Evolutionary conservation across 108 stramenopile genomes (phyloP).

Genomic region (Cyclotella atomus): DNA sequence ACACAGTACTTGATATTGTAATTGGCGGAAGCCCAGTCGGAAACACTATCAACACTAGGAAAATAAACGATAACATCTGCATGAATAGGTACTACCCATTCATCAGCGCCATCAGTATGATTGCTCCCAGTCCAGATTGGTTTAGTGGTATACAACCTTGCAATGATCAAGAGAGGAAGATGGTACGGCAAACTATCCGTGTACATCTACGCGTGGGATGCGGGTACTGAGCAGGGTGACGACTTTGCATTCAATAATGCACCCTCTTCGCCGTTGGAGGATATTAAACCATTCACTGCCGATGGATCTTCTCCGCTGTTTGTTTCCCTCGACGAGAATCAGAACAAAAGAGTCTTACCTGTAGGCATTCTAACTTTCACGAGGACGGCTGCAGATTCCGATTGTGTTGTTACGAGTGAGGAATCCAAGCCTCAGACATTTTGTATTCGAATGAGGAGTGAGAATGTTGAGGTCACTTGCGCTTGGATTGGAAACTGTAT

Average conservation of each 20-base stretch:
- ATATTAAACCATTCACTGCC: constrained; percentile 1
- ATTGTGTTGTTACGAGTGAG: background rate
- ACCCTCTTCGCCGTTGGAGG: background rate
- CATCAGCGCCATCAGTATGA: constrained; percentile 14
- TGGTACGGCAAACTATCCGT: constrained; percentile 6
- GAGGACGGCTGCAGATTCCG: background rate
- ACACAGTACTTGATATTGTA: background rate
- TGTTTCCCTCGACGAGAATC: background rate
- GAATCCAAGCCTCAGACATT: background rate
- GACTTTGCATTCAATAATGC: background rate
- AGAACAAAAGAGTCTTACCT: background rate
- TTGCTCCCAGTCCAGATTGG: constrained; percentile 14
- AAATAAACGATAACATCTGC: background rate
- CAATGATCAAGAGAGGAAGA: background rate
- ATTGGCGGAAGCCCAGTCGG: background rate
- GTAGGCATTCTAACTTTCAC: constrained; percentile 9
- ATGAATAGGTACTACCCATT: background rate
- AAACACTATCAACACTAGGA: background rate
- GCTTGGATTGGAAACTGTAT: background rate
- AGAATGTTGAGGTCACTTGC: background rate
- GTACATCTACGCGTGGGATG: constrained; percentile 15
- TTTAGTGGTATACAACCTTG: constrained; percentile 11
- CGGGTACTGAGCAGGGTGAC: constrained; percentile 11
- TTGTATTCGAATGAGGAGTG: background rate
- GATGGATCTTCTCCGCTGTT: background rate